Conservation (phyloP, 1,139 yeast genomes). For the Diutina rugosa region DNA sequence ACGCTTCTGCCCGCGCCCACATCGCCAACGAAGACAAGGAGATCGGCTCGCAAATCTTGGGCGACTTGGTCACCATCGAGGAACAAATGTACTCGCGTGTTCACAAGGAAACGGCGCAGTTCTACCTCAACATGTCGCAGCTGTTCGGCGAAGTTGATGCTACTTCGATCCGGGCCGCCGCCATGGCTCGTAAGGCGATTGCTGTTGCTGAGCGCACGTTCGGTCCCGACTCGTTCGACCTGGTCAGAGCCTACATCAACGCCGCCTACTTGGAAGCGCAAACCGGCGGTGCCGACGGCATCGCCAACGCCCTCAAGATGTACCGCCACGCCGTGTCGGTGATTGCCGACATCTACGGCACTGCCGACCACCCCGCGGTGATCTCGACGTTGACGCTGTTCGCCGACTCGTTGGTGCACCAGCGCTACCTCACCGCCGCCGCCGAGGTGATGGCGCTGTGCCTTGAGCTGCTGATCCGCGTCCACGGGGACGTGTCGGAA, state of each 20-base stretch:
- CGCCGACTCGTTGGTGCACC: constrained; percentile 45
- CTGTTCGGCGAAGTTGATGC: constrained; percentile 51
- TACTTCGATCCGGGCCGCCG: constrained; percentile 41
- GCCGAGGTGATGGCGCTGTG: constrained; percentile 28
- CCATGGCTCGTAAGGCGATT: constrained; percentile 60
- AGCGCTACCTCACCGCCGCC: constrained; percentile 27
- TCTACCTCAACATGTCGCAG: constrained; percentile 54
- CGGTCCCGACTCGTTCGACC: constrained; percentile 74
- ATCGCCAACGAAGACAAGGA: constrained; percentile 29
- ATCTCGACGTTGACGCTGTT: constrained; percentile 55
- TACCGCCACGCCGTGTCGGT: constrained; percentile 13
- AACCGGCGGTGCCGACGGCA: constrained; percentile 30
- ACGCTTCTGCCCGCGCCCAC: constrained; percentile 54
- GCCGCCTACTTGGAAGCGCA: constrained; percentile 61
- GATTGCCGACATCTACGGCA: background rate
- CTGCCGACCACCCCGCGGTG: constrained; percentile 8
- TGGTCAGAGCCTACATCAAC: constrained; percentile 61
- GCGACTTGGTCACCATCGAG: constrained; percentile 58
- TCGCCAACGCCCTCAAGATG: constrained; percentile 46
- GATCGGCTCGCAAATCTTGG: constrained; percentile 43
- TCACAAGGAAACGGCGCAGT: constrained; percentile 68
- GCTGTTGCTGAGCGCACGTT: constrained; percentile 64
- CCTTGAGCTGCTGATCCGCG: constrained; percentile 29
- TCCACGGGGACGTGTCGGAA: constrained; percentile 47
- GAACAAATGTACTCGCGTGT: constrained; percentile 80